These are phyloP conservation scores for Lithohypha guttulata DNA, from an alignment of 2,329 filamentous ascomycete genomes.

Conservation along the genomic window DNA sequence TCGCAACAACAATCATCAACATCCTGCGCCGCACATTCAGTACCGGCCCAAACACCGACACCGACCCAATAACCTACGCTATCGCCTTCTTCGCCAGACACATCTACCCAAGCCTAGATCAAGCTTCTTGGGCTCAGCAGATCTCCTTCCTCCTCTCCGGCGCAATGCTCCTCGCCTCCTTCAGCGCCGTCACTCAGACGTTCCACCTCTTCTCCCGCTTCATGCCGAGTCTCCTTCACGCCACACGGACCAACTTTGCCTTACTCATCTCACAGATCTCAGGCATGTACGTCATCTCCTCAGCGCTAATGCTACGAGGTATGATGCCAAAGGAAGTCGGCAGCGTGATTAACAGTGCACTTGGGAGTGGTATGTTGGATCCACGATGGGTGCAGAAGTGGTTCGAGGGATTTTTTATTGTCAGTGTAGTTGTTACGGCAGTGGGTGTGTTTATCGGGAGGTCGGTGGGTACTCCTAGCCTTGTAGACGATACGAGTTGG, in stretches of 20 bases:
- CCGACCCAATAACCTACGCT: conserved; percentile 74
- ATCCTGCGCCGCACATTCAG: conserved; percentile 49
- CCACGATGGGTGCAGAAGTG: conserved; percentile 64
- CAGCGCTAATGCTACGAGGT: conserved; percentile 63
- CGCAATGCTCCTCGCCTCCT: conserved; percentile 69
- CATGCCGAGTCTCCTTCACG: conserved; percentile 59
- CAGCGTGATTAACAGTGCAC: conserved; percentile 63
- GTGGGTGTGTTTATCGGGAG: conserved; percentile 63
- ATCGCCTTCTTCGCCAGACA: conserved; percentile 70
- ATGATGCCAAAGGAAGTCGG: conserved; percentile 70
- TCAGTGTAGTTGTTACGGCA: conserved; percentile 55
- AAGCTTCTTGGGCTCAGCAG: conserved; percentile 70
- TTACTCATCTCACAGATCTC: conserved; percentile 70
- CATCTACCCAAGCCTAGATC: conserved; percentile 73
- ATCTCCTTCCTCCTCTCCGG: conserved; percentile 77
- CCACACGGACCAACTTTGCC: conserved; percentile 66
- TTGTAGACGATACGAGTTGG: conserved; percentile 45
- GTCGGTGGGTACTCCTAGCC: conserved; percentile 42
- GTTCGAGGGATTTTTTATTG: conserved; percentile 81
- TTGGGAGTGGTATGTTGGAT: conserved; percentile 61
- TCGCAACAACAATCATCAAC: conserved; percentile 59
- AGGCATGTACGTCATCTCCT: conserved; percentile 75
- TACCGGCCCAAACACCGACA: conserved; percentile 47
- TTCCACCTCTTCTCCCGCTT: conserved; percentile 70
- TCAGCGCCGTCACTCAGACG: conserved; percentile 75